A percentile compares a stretch with the other conserved stretches of the same genome.
These are phyloP conservation scores for Rostrohypoxylon terebratum DNA, from an alignment of 495 filamentous ascomycete genomes.

Conservation along the genomic window DNA sequence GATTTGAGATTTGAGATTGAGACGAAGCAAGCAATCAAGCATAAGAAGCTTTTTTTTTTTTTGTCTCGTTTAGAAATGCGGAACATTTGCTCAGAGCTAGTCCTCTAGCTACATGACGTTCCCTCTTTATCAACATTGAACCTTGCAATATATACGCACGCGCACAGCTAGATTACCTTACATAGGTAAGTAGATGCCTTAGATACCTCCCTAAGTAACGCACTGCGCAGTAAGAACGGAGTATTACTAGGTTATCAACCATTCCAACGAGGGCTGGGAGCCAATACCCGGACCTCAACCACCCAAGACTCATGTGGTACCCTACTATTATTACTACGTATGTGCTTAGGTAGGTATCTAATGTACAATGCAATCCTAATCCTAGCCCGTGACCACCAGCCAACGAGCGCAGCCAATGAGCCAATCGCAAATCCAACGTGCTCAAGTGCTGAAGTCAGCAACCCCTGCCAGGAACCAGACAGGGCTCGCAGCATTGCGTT, in stretches of 20 bases:
- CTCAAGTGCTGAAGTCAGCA: neutral
- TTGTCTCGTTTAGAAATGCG: neutral
- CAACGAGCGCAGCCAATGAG: neutral
- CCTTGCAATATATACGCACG: neutral
- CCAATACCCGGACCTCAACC: slow-evolving; percentile 4
- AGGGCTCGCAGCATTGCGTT: slow-evolving; percentile 9
- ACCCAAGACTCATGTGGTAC: neutral
- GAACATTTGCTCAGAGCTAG: neutral
- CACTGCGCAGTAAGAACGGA: neutral
- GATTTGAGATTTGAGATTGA: slow-evolving; percentile 3
- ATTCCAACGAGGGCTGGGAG: neutral
- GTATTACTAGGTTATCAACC: too few species aligned
- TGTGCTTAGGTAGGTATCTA: too few species aligned
- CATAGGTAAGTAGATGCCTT: slow-evolving; percentile 2
- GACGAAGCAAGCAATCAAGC: slow-evolving; percentile 4
- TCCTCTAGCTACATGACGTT: neutral
- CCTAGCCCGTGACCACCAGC: neutral
- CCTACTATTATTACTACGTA: too few species aligned
- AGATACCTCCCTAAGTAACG: slow-evolving; percentile 10
- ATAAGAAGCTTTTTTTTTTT: neutral
- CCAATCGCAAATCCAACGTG: slow-evolving; percentile 10
- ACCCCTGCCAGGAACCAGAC: slow-evolving; percentile 14
- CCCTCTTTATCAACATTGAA: neutral
- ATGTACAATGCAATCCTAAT: slow-evolving; percentile 1
- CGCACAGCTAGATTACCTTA: neutral